phyloP scores from a whole-genome alignment of 148 eudicot species.

The Vaccinium corymbosum region DNA sequence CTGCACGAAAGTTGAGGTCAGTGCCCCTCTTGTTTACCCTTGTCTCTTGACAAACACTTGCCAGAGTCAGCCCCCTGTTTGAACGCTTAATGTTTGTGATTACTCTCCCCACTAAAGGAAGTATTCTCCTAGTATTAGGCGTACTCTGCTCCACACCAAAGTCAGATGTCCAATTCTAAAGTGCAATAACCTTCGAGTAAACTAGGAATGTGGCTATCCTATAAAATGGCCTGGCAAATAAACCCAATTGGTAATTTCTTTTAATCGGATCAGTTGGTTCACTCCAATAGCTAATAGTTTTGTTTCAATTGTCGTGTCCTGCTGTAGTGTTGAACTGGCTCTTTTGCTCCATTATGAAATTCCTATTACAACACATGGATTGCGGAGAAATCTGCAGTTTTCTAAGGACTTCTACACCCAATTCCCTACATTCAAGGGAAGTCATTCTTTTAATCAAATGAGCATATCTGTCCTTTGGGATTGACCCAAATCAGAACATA shows the following conservation, averaged over 20 bases:
- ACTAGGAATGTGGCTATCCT: neutral
- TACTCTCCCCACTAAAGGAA: neutral
- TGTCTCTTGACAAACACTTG: neutral
- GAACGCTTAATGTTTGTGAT: neutral
- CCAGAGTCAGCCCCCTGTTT: neutral
- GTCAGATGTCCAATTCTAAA: neutral
- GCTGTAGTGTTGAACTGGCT: neutral
- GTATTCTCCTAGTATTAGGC: neutral
- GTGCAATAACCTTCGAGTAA: neutral
- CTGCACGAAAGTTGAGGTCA: neutral
- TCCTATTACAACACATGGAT: neutral
- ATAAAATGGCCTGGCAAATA: neutral
- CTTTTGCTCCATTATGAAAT: conserved; percentile 5
- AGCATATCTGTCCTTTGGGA: neutral
- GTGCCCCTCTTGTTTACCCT: neutral
- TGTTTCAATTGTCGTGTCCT: neutral
- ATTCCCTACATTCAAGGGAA: neutral
- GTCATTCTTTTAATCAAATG: neutral
- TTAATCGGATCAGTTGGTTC: neutral
- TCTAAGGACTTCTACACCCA: neutral
- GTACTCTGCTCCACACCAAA: neutral
- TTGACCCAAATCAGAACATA: neutral
- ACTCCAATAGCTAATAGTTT: neutral
- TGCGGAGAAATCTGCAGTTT: neutral
- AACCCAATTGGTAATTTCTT: neutral